phyloP scores from a whole-genome alignment of 768 basidiomycete species.

The Pleurotus tuber-regium region DNA sequence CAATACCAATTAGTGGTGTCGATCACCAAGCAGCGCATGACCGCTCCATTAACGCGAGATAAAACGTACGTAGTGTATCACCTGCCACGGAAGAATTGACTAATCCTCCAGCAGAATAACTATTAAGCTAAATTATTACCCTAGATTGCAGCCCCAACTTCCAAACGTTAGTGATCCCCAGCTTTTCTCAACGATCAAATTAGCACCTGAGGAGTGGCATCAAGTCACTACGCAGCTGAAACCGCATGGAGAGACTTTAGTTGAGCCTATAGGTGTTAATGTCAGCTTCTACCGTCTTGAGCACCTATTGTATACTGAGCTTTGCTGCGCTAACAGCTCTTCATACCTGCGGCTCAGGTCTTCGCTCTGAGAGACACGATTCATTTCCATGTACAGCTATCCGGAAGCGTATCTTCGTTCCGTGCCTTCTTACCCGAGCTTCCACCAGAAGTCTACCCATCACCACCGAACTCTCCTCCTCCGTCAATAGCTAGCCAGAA shows the following conservation, averaged over 20 bases:
- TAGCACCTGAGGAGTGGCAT: slow-evolving; percentile 15
- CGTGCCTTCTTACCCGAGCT: slow-evolving; percentile 37
- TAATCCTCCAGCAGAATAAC: slow-evolving; percentile 8
- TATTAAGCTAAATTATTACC: slow-evolving; percentile 14
- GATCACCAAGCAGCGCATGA: neutral
- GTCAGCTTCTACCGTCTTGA: slow-evolving; percentile 3
- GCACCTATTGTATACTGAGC: neutral
- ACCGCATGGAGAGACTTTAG: neutral
- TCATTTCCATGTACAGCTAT: slow-evolving; percentile 64
- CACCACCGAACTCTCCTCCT: neutral
- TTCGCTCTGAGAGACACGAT: slow-evolving; percentile 56
- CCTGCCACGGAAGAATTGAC: neutral
- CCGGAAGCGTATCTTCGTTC: slow-evolving; percentile 42
- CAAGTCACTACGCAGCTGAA: slow-evolving; percentile 12
- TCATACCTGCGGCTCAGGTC: slow-evolving; percentile 56
- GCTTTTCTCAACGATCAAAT: slow-evolving; percentile 11
- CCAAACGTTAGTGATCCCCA: slow-evolving; percentile 4
- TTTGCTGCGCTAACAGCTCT: slow-evolving; percentile 29
- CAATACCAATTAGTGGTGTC: neutral
- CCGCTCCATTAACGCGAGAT: neutral
- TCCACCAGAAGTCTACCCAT: slow-evolving; percentile 17
- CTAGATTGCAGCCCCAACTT: slow-evolving; percentile 11
- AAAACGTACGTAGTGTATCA: neutral
- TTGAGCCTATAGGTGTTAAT: slow-evolving; percentile 6
- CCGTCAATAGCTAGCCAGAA: neutral